phyloP scores from a whole-genome alignment of 2,329 filamentous ascomycete genomes.

The Colletotrichum kahawae region DNA sequence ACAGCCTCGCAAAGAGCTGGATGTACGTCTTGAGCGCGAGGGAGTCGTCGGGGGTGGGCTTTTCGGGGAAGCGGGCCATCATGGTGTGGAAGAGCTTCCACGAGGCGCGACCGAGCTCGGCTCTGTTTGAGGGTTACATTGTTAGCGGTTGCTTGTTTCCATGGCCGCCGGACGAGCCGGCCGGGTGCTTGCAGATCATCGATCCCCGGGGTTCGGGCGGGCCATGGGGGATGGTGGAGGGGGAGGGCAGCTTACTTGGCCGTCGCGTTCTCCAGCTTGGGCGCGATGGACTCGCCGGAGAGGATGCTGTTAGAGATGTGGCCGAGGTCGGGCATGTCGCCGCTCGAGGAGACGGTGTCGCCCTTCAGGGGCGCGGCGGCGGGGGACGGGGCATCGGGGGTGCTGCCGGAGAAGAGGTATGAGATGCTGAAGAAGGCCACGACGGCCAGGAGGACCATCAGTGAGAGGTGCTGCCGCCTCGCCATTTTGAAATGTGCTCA shows the following conservation, averaged over 20 bases:
- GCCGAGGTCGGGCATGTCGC: slow-evolving; percentile 40
- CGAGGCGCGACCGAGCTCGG: slow-evolving; percentile 69
- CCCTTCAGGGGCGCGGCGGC: slow-evolving; percentile 21
- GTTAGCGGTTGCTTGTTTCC: slow-evolving; percentile 10
- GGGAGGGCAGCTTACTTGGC: slow-evolving; percentile 61
- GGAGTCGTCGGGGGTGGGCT: slow-evolving; percentile 66
- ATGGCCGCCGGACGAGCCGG: background rate
- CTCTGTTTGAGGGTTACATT: slow-evolving; percentile 39
- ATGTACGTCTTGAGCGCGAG: slow-evolving; percentile 69
- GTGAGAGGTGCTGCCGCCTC: slow-evolving; percentile 56
- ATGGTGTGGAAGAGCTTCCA: slow-evolving; percentile 77
- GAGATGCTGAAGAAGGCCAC: slow-evolving; percentile 62
- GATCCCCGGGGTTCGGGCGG: background rate
- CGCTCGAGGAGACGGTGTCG: slow-evolving; percentile 18
- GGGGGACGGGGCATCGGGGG: slow-evolving; percentile 8
- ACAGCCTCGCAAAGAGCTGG: slow-evolving; percentile 70
- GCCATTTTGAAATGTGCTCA: slow-evolving; percentile 46
- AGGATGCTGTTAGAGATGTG: slow-evolving; percentile 56
- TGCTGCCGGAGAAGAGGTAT: slow-evolving; percentile 60
- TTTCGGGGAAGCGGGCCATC: slow-evolving; percentile 72
- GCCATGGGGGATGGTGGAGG: background rate
- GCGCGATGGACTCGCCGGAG: slow-evolving; percentile 74
- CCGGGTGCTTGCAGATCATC: background rate
- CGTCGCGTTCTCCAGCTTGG: slow-evolving; percentile 83
- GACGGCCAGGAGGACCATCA: slow-evolving; percentile 59